Evolutionary conservation across 352 stramenopile genomes (phyloP).

Genomic region (Phytophthora cactorum): DNA sequence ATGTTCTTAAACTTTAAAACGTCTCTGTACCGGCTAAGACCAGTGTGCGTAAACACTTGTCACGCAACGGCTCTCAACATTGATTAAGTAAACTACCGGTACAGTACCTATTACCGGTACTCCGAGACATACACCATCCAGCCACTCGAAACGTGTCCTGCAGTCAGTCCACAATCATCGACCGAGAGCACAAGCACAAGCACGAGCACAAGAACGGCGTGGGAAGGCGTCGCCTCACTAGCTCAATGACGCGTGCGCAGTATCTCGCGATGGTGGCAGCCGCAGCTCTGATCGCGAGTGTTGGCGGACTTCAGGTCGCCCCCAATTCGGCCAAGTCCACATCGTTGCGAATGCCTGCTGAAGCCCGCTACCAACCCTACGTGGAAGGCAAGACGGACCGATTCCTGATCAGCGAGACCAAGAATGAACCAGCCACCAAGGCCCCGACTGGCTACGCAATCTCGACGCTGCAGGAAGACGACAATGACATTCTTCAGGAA

Average conservation of each 20-base stretch:
- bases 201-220: not conserved
- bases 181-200: conserved; percentile 4
- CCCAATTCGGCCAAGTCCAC: conserved; percentile 23
- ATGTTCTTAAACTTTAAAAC: too few species aligned
- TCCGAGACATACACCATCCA: too few species aligned
- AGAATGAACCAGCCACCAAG: not conserved
- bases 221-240: not conserved
- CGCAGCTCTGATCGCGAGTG: conserved; percentile 3
- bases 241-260: conserved; percentile 15
- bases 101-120: not conserved
- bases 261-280: conserved; percentile 17
- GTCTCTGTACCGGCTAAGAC: too few species aligned
- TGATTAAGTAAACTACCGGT: too few species aligned
- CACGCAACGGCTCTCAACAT: too few species aligned
- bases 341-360: conserved; percentile 11
- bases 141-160: too few species aligned
- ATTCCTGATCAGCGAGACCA: conserved; percentile 19
- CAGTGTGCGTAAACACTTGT: too few species aligned
- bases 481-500: conserved; percentile 3
- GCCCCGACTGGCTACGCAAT: not conserved
- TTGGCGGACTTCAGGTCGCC: conserved; percentile 20
- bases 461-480: not conserved
- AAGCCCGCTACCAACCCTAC: conserved; percentile 15
- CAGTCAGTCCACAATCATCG: conserved; percentile 16
- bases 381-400: conserved; percentile 25